Percentiles rank a stretch among this genome's conserved stretches.
Evolutionary conservation across 257 asterid species (phyloP).

Genomic region (Agastache rugosa): DNA sequence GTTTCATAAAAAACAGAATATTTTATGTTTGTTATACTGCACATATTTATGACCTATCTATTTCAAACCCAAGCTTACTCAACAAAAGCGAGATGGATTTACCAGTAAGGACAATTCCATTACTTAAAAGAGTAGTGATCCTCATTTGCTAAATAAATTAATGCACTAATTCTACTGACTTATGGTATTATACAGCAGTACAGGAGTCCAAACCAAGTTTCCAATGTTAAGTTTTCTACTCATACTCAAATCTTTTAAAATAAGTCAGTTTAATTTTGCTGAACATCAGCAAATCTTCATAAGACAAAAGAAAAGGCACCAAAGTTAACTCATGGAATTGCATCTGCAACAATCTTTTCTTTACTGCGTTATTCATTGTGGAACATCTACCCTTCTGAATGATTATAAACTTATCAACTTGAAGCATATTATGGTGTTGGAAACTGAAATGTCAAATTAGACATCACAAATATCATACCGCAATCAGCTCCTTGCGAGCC

Average conservation of each 20-base stretch:
- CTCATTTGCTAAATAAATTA: neutral
- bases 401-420: neutral
- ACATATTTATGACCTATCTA: neutral
- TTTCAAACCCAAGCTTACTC: neutral
- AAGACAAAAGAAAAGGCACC: constrained; percentile 10
- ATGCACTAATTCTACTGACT: neutral
- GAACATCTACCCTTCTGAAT: neutral
- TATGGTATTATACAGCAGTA: neutral
- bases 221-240: constrained; percentile 18
- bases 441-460: neutral
- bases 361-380: neutral
- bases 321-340: constrained; percentile 4
- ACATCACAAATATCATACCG: constrained; percentile 45
- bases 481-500: constrained; percentile 59
- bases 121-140: neutral
- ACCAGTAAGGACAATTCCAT: neutral
- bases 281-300: constrained; percentile 1
- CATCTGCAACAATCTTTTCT: neutral
- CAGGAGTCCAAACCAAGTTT: neutral
- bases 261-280: neutral
- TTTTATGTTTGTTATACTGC: neutral
- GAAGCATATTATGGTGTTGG: neutral
- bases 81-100: neutral
- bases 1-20: neutral
- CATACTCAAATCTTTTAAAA: neutral